Evolutionary conservation across 768 basidiomycete genomes (phyloP), one percentile per base, ranked within the genome.

Genomic region (Kwoniella sp.): DNA sequence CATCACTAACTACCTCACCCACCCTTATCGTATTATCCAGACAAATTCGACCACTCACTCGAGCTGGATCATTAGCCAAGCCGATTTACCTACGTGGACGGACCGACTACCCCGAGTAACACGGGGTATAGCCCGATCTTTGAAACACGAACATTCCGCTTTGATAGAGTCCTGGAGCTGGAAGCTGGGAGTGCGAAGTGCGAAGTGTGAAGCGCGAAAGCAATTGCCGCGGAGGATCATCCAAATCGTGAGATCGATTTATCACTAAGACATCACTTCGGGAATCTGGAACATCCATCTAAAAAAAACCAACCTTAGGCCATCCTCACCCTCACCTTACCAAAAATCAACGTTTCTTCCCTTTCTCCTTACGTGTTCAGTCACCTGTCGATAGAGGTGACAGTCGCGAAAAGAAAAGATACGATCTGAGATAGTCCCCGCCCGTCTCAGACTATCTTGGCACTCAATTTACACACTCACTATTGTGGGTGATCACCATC

Each of bases 201-300:
- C 33, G 7, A 33, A 19, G 40, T 44, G 17, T 10, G 40, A 44
- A 9, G 17, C 7, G 40, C 40, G 40, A 44, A 19, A 44, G 44
- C 37, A 26, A 57, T 22, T 57, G 49, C 57, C 57, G 57, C 57
- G 47, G 57, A 58, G 46, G 50, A 58, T 49, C 57, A 30, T 58
- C n/a, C 46, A 47, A 25, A 25, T 47, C 46, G 33, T 40, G 13
- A 55, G 22, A 33, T 29, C 50, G 47, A 58, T 21, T 33, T 27
- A 33, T 53, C 52, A 30, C n/a, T 33, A 53, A 6, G 17, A 44
- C 40, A 44, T 19, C 40, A 9, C n/a, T 10, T 33, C 33, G 33
- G 33, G 13, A 33, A 33, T 33, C 33, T 33, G 33, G 40, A 10
- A 44, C 40, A 53, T 21, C 52, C 9, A n/a, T 30, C 33, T 3